Evolutionary conservation across 768 basidiomycete species (phyloP).

Genomic region (Suillus bovinus): DNA sequence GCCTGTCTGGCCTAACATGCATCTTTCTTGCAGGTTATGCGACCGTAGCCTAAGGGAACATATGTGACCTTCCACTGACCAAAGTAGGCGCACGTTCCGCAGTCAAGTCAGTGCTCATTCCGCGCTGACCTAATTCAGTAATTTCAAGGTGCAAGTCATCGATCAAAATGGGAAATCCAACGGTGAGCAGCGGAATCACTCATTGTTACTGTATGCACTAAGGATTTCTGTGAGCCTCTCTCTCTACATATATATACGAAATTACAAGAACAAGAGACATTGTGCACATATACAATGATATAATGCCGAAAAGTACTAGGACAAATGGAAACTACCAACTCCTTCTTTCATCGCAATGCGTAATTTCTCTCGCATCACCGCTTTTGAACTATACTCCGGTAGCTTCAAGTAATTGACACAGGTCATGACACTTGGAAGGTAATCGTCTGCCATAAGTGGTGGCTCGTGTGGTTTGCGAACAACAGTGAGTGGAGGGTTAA

Average conservation of each 20-base stretch:
- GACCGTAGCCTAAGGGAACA: not conserved
- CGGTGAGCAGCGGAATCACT: no score
- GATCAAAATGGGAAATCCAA: not conserved
- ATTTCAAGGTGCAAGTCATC: not conserved
- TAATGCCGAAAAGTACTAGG: conserved; percentile 44
- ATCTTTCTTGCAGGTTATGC: conserved; percentile 22
- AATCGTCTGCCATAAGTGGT: conserved; percentile 88
- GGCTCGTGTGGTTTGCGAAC: conserved; percentile 96
- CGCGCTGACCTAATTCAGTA: not conserved
- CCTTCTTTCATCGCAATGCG: conserved; percentile 89
- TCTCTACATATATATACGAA: conserved; percentile 3
- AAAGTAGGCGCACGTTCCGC: conserved; percentile 24
- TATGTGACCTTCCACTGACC: conserved; percentile 5
- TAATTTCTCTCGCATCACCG: conserved; percentile 82
- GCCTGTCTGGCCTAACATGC: conserved; percentile 64
- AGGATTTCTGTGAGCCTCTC: conserved; percentile 10
- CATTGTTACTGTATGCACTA: not conserved
- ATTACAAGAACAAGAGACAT: conserved; percentile 11
- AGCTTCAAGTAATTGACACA: conserved; percentile 97
- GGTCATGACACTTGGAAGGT: conserved; percentile 97
- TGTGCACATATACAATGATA: conserved; percentile 24
- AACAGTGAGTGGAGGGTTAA: conserved; percentile 93
- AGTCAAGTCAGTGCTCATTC: conserved; percentile 12
- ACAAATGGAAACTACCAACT: conserved; percentile 96
- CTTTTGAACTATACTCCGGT: conserved; percentile 91